phyloP scores from a whole-genome alignment of 768 basidiomycete genomes.

The Termitomyces sp. region DNA sequence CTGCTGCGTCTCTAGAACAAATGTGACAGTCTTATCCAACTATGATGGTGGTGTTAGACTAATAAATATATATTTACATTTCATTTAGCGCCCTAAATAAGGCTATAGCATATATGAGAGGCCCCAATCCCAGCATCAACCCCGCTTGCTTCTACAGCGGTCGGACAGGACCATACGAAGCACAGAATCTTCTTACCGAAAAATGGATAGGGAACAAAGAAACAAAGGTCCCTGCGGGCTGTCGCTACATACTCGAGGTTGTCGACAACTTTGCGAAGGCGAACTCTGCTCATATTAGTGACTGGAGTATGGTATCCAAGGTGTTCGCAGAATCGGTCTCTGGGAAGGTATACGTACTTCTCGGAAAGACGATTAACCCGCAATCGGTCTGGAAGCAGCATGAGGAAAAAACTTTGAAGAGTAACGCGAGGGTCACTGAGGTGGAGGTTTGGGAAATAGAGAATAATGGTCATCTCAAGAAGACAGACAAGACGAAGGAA shows the following conservation, averaged over 20 bases:
- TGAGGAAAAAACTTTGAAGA: not conserved
- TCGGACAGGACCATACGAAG: not conserved
- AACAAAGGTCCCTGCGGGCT: not conserved
- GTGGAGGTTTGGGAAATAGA: not conserved
- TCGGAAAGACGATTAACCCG: not conserved
- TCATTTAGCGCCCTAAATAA: not conserved
- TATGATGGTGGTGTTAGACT: not conserved
- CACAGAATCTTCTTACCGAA: not conserved
- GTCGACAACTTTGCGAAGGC: not conserved
- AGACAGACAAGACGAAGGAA: not conserved
- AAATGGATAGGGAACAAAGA: not conserved
- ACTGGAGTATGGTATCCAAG: not conserved
- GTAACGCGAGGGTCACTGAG: not conserved
- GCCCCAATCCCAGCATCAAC: not conserved
- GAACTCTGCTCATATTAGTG: not conserved
- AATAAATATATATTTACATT: not conserved
- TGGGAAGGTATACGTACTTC: not conserved
- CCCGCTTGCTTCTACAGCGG: not conserved
- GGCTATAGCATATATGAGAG: not conserved
- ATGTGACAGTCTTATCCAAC: not conserved
- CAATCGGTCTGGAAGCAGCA: not conserved
- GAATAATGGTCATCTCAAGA: not conserved
- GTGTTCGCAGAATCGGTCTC: not conserved
- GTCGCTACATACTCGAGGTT: not conserved
- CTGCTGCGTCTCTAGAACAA: not conserved